Evolutionary conservation across 768 basidiomycete species (phyloP).

Genomic region (Clitopilus hobsonii): DNA sequence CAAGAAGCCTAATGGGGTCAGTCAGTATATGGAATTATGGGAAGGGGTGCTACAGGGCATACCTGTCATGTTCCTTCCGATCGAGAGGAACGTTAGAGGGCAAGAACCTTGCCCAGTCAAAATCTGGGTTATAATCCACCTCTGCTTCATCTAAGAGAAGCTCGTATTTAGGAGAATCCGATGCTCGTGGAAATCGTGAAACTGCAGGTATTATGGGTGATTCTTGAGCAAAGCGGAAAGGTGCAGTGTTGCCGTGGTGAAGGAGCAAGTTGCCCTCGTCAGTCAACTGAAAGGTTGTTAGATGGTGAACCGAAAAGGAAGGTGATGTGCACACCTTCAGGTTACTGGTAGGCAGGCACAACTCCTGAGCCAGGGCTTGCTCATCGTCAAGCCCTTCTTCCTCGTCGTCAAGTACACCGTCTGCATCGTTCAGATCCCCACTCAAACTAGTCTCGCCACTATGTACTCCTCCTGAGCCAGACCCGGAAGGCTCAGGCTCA

Average conservation of each 20-base stretch:
- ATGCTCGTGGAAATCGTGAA: constrained; percentile 32
- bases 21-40: neutral
- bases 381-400: constrained; percentile 19
- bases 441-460: neutral
- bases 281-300: constrained; percentile 13
- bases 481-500: neutral
- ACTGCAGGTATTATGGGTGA: constrained; percentile 10
- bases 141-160: constrained; percentile 36
- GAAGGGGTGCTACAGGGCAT: constrained; percentile 10
- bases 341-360: constrained; percentile 34
- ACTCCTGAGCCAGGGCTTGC: constrained; percentile 27
- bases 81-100: constrained; percentile 36
- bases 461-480: neutral
- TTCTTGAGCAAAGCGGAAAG: constrained; percentile 34
- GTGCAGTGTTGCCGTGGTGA: constrained; percentile 34
- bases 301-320: neutral
- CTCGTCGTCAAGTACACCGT: constrained; percentile 11
- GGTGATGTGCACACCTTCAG: constrained; percentile 25
- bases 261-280: constrained; percentile 35
- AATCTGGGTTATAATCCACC: constrained; percentile 37
- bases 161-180: constrained; percentile 33
- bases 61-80: constrained; percentile 41
- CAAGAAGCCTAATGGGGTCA: constrained; percentile 29
- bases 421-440: neutral
- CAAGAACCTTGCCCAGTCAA: constrained; percentile 47